Base-by-base conservation (phyloP, 305 asterid species). In the Solanum hybrid region DNA sequence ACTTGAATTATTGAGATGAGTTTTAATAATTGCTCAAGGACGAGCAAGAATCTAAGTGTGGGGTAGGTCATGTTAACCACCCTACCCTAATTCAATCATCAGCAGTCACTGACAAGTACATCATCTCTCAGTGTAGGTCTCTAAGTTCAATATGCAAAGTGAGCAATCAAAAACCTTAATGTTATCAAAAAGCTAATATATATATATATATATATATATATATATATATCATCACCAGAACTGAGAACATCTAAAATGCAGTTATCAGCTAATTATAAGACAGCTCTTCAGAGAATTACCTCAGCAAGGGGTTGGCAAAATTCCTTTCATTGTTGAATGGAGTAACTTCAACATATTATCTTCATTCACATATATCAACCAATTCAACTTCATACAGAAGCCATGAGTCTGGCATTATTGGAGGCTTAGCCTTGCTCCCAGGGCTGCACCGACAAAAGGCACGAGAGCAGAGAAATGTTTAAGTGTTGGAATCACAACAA, bases 321-420 rank as follows among this genome's bases (percentile, higher is more conserved):
- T 42, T 29, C 28, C 9, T 28, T 83, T 14, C 37, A 1, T 2
- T 78, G 85, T 74, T 80, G 64, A 80, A 12, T 82, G 71, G 36
- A 81, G 71, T 42, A 28, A 83, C 87, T 28, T 42, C 61, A 42
- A 28, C 51, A 46, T 42, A 42, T 28, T 82, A 82, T 82, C 37
- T 82, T 42, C 34, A 40, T 82, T 82, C 71, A 42, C 87, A 82
- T 42, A 82, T 36, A 79, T 79, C 85, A 79, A 36, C 92, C 93
- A 95, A 92, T 84, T 95, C 94, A 79, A 95, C 74, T n/a, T 95
- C 96, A 86, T 93, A 95, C 83, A 93, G 89, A 42, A 95, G 91
- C 97, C 98, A 94, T 20, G 97, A 92, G 90, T 93, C 90, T 31
- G 98, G 97, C 37, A 95, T 95, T 69, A 94, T 78, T 34, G 91